Evolutionary conservation across 148 eudicot species (phyloP).

Genomic region (Vaccinium darrowii): DNA sequence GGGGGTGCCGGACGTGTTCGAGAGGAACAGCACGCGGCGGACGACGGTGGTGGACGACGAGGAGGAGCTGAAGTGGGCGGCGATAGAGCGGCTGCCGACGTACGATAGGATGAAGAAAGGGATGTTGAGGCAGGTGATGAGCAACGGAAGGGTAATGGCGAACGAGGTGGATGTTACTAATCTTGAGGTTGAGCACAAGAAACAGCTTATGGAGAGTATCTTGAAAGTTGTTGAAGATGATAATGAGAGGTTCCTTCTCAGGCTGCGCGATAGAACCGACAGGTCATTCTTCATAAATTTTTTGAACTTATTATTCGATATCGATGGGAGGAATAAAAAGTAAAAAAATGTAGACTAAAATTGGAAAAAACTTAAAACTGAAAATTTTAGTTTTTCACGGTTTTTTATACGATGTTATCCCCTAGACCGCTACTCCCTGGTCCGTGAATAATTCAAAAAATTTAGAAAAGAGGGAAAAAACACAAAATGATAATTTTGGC

Average conservation of each 20-base stretch:
- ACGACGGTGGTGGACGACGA: constrained; percentile 22
- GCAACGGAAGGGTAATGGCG: constrained; percentile 22
- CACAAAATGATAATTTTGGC: too few relatives aligned
- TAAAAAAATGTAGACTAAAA: too few relatives aligned
- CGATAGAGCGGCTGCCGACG: constrained; percentile 29
- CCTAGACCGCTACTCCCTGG: too few relatives aligned
- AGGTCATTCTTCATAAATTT: constrained; percentile 10
- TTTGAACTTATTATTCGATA: too few relatives aligned
- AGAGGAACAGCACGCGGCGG: constrained; percentile 10
- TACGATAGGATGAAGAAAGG: constrained; percentile 26
- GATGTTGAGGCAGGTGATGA: constrained; percentile 16
- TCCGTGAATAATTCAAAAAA: too few relatives aligned
- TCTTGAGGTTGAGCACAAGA: constrained; percentile 23
- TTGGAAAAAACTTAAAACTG: too few relatives aligned
- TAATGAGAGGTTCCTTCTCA: constrained; percentile 32
- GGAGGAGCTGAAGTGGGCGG: constrained; percentile 31
- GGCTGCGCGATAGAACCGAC: constrained; percentile 29
- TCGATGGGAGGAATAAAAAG: too few relatives aligned
- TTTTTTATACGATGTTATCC: too few relatives aligned
- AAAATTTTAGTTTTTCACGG: too few relatives aligned
- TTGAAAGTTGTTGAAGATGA: constrained; percentile 29
- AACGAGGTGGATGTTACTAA: constrained; percentile 25
- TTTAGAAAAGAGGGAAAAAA: too few relatives aligned
- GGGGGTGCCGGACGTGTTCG: constrained; percentile 25
- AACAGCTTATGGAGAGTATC: constrained; percentile 27